A percentile compares a stretch with the other conserved stretches of the same genome.
These are phyloP conservation scores for Scytalidium sp. DNA, from an alignment of 2,329 filamentous ascomycete species.

Conservation along the genomic window DNA sequence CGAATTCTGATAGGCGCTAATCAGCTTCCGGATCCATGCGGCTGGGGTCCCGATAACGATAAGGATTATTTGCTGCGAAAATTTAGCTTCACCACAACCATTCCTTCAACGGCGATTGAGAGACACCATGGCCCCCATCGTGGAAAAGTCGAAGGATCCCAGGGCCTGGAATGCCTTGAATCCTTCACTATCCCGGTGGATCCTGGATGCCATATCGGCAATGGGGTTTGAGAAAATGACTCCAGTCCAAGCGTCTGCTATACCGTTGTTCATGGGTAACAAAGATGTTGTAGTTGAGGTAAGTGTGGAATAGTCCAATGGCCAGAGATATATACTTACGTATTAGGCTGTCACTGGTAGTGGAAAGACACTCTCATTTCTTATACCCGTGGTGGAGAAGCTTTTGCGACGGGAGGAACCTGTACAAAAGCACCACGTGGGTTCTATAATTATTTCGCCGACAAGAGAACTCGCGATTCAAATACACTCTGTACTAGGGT, in stretches of 20 bases:
- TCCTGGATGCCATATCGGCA: constrained; percentile 75
- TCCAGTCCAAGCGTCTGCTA: constrained; percentile 89
- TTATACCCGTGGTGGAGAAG: constrained; percentile 80
- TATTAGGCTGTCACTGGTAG: constrained; percentile 80
- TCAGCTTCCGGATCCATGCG: neutral
- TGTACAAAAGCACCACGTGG: constrained; percentile 85
- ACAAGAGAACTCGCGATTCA: constrained; percentile 90
- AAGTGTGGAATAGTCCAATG: constrained; percentile 8
- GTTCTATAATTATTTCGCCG: constrained; percentile 87
- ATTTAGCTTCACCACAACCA: neutral
- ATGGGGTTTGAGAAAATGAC: constrained; percentile 90
- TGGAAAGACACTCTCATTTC: constrained; percentile 84
- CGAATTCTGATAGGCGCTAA: neutral
- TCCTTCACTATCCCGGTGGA: constrained; percentile 75
- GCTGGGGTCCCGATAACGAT: neutral
- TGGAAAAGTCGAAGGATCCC: constrained; percentile 39
- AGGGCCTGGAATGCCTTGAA: constrained; percentile 67
- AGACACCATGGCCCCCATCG: constrained; percentile 18
- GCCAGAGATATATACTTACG: constrained; percentile 6
- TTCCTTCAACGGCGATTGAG: neutral
- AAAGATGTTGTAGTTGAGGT: constrained; percentile 91
- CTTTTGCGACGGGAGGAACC: constrained; percentile 77
- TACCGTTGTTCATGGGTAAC: constrained; percentile 83
- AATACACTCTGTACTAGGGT: constrained; percentile 77
- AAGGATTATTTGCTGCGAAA: neutral